Conservation (phyloP, 1,284 basidiomycete genomes). For the Ustilago tritici region DNA sequence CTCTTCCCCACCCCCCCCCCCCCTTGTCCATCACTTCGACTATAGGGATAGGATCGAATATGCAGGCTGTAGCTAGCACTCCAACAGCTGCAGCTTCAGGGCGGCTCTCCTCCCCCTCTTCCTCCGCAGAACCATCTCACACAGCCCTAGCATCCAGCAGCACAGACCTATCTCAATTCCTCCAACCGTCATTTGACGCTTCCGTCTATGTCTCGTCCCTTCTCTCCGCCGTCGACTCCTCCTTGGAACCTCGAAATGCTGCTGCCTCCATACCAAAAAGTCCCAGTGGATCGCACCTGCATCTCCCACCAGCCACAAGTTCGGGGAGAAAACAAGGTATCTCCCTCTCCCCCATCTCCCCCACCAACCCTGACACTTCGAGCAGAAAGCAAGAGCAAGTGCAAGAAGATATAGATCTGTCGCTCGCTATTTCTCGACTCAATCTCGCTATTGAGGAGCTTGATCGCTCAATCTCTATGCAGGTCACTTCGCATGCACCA, state of each 20-base stretch:
- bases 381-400: slow-evolving; percentile 21
- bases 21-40: not conserved
- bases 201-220: slow-evolving; percentile 23
- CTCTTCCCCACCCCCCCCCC: too few relatives aligned
- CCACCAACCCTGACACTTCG: not conserved
- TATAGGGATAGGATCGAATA: not conserved
- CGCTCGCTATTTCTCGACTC: slow-evolving; percentile 49
- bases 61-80: not conserved
- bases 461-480: slow-evolving; percentile 28
- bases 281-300: not conserved
- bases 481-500: slow-evolving; percentile 39
- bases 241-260: not conserved
- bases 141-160: not conserved
- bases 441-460: slow-evolving; percentile 54
- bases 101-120: not conserved
- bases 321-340: slow-evolving; percentile 5
- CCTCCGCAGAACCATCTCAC: not conserved
- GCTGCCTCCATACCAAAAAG: not conserved
- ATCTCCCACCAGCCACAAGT: not conserved
- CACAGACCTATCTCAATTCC: slow-evolving; percentile 35
- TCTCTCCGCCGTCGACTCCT: slow-evolving; percentile 13
- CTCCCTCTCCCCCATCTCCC: slow-evolving; percentile 14
- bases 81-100: not conserved
- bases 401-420: slow-evolving; percentile 45
- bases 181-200: slow-evolving; percentile 41